phyloP scores from a whole-genome alignment of 2,329 filamentous ascomycete species.

The Aphanocladium album region DNA sequence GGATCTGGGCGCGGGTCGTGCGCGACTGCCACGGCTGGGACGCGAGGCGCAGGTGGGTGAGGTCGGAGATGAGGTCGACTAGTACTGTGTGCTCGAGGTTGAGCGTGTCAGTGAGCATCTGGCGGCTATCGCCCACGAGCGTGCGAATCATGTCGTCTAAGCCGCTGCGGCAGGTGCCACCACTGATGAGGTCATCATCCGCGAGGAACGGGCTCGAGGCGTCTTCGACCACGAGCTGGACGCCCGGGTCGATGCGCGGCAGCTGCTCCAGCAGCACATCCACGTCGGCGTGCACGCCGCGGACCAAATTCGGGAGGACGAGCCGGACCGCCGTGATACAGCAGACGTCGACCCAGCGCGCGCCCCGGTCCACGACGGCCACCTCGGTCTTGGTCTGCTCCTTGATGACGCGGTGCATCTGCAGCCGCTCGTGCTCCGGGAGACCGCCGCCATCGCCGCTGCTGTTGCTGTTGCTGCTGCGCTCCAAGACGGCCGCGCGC shows the following conservation, averaged over 20 bases:
- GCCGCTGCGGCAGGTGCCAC: slow-evolving; percentile 8
- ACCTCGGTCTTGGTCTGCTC: slow-evolving; percentile 30
- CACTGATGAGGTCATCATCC: slow-evolving; percentile 16
- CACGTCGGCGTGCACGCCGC: slow-evolving; percentile 24
- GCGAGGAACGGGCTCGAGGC: slow-evolving; percentile 22
- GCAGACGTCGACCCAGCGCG: slow-evolving; percentile 30
- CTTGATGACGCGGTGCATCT: slow-evolving; percentile 28
- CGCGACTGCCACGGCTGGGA: slow-evolving; percentile 29
- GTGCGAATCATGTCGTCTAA: slow-evolving; percentile 20
- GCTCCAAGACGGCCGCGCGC: slow-evolving; percentile 18
- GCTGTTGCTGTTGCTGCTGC: background rate
- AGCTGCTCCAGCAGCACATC: slow-evolving; percentile 29
- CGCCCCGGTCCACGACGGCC: slow-evolving; percentile 31
- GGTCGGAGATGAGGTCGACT: slow-evolving; percentile 35
- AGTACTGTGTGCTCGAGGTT: slow-evolving; percentile 39
- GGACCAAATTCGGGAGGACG: slow-evolving; percentile 28
- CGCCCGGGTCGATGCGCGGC: slow-evolving; percentile 24
- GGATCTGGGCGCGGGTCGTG: slow-evolving; percentile 30
- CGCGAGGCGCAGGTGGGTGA: slow-evolving; percentile 31
- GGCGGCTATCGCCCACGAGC: slow-evolving; percentile 25
- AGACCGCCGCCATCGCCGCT: no score
- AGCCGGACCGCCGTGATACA: slow-evolving; percentile 28
- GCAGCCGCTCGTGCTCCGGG: slow-evolving; percentile 24
- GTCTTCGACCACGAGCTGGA: slow-evolving; percentile 30
- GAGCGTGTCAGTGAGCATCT: slow-evolving; percentile 30